Conservation (phyloP, 257 asterid genomes). For the Lavandula angustifolia region DNA sequence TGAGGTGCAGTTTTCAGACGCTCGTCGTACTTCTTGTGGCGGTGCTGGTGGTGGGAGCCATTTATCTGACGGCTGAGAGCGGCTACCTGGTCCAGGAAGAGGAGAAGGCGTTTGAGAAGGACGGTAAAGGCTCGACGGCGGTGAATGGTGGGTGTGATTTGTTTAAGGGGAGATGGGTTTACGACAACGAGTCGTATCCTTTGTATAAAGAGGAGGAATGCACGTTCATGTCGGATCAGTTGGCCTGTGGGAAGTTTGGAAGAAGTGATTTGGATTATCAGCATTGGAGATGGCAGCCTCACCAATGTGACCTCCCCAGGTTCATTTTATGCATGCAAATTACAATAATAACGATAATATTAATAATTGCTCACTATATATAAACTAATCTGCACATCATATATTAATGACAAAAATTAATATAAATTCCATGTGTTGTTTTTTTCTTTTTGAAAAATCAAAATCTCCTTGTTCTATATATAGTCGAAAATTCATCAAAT, state of each 20-base stretch:
- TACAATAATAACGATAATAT: no score
- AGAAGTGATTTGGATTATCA: constrained; percentile 59
- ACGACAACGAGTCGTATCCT: constrained; percentile 65
- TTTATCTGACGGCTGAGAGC: constrained; percentile 62
- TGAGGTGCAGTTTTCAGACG: constrained; percentile 61
- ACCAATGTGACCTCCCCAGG: constrained; percentile 60
- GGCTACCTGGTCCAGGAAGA: constrained; percentile 41
- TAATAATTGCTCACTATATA: no score
- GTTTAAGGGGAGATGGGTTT: constrained; percentile 87
- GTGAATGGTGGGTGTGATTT: constrained; percentile 53
- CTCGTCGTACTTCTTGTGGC: constrained; percentile 53
- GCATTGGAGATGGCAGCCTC: constrained; percentile 93
- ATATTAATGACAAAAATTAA: no score
- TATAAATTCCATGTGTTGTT: no score
- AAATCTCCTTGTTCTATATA: no score
- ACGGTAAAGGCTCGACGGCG: neutral
- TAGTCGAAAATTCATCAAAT: no score
- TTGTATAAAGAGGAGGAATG: constrained; percentile 73
- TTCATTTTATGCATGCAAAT: neutral
- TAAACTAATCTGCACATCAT: no score
- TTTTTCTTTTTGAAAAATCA: no score
- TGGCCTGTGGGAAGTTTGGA: constrained; percentile 84
- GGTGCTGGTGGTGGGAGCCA: constrained; percentile 53
- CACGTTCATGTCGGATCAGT: constrained; percentile 89
- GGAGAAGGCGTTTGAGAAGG: neutral